These are phyloP conservation scores for Dactylellina haptotyla DNA, from an alignment of 2,329 filamentous ascomycete genomes.

Conservation along the genomic window DNA sequence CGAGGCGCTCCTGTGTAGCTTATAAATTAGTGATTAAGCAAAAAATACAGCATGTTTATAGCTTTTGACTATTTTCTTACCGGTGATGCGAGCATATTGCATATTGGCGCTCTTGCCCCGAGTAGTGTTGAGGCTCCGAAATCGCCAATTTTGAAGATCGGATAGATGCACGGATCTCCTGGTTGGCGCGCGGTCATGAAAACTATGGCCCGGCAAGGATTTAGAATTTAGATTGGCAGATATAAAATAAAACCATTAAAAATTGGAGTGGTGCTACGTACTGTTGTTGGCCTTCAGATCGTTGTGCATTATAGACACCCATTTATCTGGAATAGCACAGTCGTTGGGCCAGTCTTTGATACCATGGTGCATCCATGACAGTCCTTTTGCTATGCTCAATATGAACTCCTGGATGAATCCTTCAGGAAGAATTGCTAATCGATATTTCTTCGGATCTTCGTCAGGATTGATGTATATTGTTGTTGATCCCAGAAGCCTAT, in stretches of 20 bases:
- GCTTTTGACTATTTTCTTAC: too few species aligned
- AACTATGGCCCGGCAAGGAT: too few species aligned
- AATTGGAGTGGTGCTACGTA: too few species aligned
- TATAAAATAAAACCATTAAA: too few species aligned
- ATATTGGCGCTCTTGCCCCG: background rate
- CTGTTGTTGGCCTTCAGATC: conserved; percentile 37
- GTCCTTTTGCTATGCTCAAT: conserved; percentile 24
- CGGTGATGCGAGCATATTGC: background rate
- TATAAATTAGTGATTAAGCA: background rate
- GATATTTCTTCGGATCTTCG: background rate
- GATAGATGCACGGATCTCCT: conserved; percentile 22
- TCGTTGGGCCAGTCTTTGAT: conserved; percentile 29
- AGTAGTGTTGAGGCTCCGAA: conserved; percentile 4
- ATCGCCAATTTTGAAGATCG: conserved; percentile 35
- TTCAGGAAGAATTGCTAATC: conserved; percentile 3
- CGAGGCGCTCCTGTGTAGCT: conserved; percentile 28
- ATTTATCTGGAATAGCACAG: conserved; percentile 1
- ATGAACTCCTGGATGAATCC: conserved; percentile 32
- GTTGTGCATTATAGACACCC: conserved; percentile 31
- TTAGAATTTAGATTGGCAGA: too few species aligned
- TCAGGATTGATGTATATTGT: background rate
- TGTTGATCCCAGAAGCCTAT: too few species aligned
- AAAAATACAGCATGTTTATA: too few species aligned
- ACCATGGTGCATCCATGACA: conserved; percentile 32
- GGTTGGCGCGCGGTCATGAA: conserved; percentile 6